phyloP scores from a whole-genome alignment of 2,329 filamentous ascomycete genomes.

The Neonectria neomacrospora region DNA sequence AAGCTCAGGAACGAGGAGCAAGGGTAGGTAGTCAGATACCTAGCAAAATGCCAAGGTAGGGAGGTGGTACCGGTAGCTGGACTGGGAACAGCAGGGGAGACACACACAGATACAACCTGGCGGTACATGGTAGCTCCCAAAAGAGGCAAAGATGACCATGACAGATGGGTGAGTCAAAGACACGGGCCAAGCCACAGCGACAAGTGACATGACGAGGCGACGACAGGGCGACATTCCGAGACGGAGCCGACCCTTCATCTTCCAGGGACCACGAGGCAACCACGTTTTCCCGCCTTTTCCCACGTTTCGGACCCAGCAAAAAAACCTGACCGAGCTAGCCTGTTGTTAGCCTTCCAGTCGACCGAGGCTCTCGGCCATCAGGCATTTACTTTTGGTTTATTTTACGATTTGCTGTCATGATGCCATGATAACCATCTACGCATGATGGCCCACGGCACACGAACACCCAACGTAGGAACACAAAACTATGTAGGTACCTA shows the following conservation, averaged over 20 bases:
- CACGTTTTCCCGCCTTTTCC: constrained; percentile 26
- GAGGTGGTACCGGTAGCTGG: constrained; percentile 14
- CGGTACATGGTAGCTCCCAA: constrained; percentile 3
- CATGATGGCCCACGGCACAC: not conserved
- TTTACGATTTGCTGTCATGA: not conserved
- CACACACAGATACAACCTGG: not conserved
- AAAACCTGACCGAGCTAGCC: not conserved
- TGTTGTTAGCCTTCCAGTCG: constrained; percentile 9
- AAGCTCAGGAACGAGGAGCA: not conserved
- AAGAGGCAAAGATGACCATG: constrained; percentile 11
- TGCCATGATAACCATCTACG: not conserved
- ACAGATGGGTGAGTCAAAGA: constrained; percentile 1
- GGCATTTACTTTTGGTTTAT: not conserved
- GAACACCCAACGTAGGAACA: not conserved
- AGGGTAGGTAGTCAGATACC: not conserved
- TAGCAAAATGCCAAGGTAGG: constrained; percentile 11
- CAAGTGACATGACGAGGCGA: constrained; percentile 9
- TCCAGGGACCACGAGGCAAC: constrained; percentile 28
- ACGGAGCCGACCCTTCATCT: constrained; percentile 24
- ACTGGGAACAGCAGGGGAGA: constrained; percentile 7
- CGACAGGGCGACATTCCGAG: constrained; percentile 5
- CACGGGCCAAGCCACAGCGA: constrained; percentile 4
- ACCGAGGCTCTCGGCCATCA: not conserved
- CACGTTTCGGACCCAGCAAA: constrained; percentile 11
- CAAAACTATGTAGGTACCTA: no score